Conservation (phyloP, 2,329 filamentous ascomycete genomes). For the Penicillium digitatum region DNA sequence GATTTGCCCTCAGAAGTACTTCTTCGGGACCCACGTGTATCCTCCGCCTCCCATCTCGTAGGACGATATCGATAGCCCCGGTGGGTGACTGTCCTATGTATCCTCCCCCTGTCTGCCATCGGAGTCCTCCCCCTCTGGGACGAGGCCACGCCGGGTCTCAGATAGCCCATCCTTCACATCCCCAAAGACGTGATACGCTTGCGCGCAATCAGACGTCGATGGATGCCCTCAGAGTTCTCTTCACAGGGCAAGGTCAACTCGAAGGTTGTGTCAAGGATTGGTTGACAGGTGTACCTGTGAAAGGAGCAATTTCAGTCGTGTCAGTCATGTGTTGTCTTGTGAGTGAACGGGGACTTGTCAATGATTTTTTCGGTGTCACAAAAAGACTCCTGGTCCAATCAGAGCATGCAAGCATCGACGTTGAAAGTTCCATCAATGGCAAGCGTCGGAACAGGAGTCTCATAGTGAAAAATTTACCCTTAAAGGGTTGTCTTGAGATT, state of each 20-base stretch:
- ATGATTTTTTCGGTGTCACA: neutral
- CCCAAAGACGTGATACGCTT: neutral
- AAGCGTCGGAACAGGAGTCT: neutral
- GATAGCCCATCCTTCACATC: neutral
- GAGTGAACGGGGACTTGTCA: neutral
- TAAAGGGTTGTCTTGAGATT: neutral
- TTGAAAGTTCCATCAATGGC: neutral
- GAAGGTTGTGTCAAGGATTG: neutral
- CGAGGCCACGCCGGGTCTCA: neutral
- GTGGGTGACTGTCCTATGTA: neutral
- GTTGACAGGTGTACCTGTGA: neutral
- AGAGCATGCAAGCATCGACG: neutral
- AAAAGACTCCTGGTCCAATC: neutral
- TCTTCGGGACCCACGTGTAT: neutral
- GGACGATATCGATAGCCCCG: neutral
- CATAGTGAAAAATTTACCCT: neutral
- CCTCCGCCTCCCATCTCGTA: neutral
- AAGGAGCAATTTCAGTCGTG: neutral
- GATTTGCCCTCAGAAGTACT: neutral
- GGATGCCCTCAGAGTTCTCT: neutral
- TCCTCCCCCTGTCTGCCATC: neutral
- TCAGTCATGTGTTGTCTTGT: neutral
- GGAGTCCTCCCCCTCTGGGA: neutral
- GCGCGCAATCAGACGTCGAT: neutral
- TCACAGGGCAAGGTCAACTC: neutral